Base-by-base conservation (phyloP, 257 asterid genomes). In the Craterostigma plantagineum region DNA sequence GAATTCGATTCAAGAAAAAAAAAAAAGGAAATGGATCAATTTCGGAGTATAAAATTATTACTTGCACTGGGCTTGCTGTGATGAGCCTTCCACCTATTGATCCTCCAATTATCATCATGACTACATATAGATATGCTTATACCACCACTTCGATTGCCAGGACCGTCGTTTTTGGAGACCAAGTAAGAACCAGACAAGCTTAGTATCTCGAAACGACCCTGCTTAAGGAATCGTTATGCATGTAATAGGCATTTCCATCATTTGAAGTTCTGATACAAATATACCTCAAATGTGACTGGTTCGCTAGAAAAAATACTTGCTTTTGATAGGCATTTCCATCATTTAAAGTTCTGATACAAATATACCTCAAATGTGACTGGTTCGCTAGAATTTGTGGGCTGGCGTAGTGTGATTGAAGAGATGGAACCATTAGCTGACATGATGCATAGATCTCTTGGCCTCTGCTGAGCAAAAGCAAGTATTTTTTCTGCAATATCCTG, bases 81-180 rank as follows among this genome's bases (percentile, higher is more conserved):
- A 58, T 43, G 52, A 80, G 93, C 48, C 50, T 71, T 52, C 93
- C 91, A 4, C 93, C 91, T 23, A 76, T 48, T 18, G 91, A 80
- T 56, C 91, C 91, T 1, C 91, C 91, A 40, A 77, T 60, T 14
- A 77, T 80, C 84, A 52, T 77, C 80, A 16, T 77, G 73, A 59
- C 80, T 65, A 53, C 77, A 70, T 17, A 77, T 66, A 11, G 91
- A 77, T 30, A 77, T 63, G 50, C 91, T 77, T 41, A 73, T 38
- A 46, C 91, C 91, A 42, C 91, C 84, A 10, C 73, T 67, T 13
- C 91, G 67, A 50, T 61, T 59, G 30, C 60, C 55, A 14, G 80
- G 75, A 33, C 84, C 77, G n/a, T 75, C 84, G 54, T 37, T 59
- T 60, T 73, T 84, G 50, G 77, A 62, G 53, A 77, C 57, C 69